Evolutionary conservation across 345 rosid species (phyloP), one percentile per base, ranked within the genome.

Genomic region (Bruguiera gymnorhiza): DNA sequence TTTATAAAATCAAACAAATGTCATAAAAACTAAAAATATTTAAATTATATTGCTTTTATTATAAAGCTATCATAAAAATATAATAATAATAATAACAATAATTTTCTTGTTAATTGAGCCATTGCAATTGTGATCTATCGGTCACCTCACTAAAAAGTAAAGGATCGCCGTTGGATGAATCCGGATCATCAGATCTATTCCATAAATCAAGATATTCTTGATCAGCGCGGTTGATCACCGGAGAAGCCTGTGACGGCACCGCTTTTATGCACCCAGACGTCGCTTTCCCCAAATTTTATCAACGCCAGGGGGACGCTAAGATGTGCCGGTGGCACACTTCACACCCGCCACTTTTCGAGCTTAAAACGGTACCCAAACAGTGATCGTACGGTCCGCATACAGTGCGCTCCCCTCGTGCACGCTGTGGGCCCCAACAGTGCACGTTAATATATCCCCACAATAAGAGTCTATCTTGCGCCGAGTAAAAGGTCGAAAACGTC

Each of bases 401-500:
- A 18, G 70, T 70, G 64, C 19, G 32, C 70, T 61, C 54, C 30
- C 23, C 23, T 30, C 5, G 55, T 65, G 72, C 56, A 39, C 52
- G 1, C 0, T 48, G 57, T 4, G 19, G 9, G 24, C 24, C 2
- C 6, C 1, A 0, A 0, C 4, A 1, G 67, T 3, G 11, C 67
- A 83, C 67, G 61, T 55, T 83, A 66, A 73, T 48, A 19, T 11
- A n/a, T 0, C 19, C 2, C 4, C 1, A 6, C 39, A 1, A 10
- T 66, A 26, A 5, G 20, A 63, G 55, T 37, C 81, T 85, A 89
- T 39, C 37, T 48, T 89, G 77, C 85, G 75, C 90, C 21, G 9
- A 20, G 16, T 56, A 63, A 39, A 18, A n/a, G 57, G 26, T 24
- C 3, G 11, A 21, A 68, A 70, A 78, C 56, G 70, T 73, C 71